phyloP scores from a whole-genome alignment of 495 filamentous ascomycete species.

The Penicillium angulare region DNA sequence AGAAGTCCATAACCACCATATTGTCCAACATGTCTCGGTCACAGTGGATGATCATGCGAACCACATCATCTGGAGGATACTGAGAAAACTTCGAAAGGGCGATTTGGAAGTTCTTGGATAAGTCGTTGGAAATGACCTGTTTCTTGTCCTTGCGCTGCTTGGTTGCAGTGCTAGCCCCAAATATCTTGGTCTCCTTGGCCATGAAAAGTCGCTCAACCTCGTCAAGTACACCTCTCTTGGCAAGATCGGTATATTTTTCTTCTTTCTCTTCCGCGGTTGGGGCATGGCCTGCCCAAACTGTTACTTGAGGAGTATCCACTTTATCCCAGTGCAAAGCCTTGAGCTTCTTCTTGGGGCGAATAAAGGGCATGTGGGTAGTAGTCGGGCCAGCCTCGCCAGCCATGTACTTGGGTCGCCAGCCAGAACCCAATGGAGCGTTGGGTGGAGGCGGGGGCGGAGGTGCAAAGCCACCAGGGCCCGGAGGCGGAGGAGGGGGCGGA shows the following conservation, averaged over 20 bases:
- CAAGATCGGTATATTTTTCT: constrained; percentile 90
- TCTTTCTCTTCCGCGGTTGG: constrained; percentile 81
- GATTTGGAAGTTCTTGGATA: constrained; percentile 92
- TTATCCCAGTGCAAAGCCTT: constrained; percentile 99
- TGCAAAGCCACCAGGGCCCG: constrained; percentile 30
- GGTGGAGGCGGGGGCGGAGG: constrained; percentile 61
- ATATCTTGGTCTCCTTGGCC: constrained; percentile 92
- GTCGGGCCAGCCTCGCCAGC: constrained; percentile 42
- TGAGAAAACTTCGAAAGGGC: constrained; percentile 86
- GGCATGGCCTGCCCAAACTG: constrained; percentile 89
- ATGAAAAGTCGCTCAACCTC: constrained; percentile 97
- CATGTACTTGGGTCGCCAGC: constrained; percentile 48
- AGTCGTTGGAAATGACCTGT: constrained; percentile 88
- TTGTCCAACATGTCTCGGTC: constrained; percentile 91
- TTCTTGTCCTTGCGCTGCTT: constrained; percentile 91
- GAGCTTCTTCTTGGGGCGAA: constrained; percentile 96
- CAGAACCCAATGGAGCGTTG: constrained; percentile 57
- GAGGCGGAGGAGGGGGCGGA: constrained; percentile 58
- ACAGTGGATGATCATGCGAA: constrained; percentile 93
- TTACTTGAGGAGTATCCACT: constrained; percentile 88
- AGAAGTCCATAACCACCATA: constrained; percentile 93
- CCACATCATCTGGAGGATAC: constrained; percentile 73
- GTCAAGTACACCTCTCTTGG: constrained; percentile 89
- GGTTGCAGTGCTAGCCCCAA: constrained; percentile 59
- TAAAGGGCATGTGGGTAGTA: constrained; percentile 63